Evolutionary conservation across 2,329 filamentous ascomycete species (phyloP), one percentile per base, ranked within the genome.

Genomic region (Aspergillus phoenicis): DNA sequence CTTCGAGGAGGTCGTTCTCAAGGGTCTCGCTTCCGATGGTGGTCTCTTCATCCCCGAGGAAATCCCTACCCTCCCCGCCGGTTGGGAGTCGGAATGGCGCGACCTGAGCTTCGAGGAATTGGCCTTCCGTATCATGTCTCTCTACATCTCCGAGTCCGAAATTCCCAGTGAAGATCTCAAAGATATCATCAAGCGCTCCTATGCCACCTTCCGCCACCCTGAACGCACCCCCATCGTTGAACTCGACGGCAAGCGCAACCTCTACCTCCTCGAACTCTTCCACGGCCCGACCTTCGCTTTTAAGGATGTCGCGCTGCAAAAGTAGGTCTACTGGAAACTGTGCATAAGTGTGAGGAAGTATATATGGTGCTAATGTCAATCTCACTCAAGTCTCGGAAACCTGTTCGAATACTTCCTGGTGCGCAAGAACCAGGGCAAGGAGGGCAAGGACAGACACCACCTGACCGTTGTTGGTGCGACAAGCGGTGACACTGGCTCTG

Each of bases 241-340:
- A n/a, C 83, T 97, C 57, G 85, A 94, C 72, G 82, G 86, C 70
- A 76, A 83, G 62, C 83, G 86, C 67, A 90, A 94, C 74, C 82
- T 97, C 45, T 88, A 97, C 74, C 82, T 97, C 59, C 86, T 99
- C 36, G 95, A 99, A 78, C 85, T 99, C 47, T 99, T 98, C 83
- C 94, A 98, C 75, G 95, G 95, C 1, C 95, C 93, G 5, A 98
- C 90, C 0, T 97, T 93, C 75, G 90, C 94, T 2, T 98, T 98
- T 83, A 97, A 98, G 80, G 94, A 98, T 77, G 41, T 45, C 17
- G 41, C 41, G 8, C 41, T 45, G 41, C 41, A 45, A 22, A 45
- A 45, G 41, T 45, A 45, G 41, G 41, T 45, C 20, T 45, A 8
- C 2, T 36, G 20, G 10, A 24, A 4, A 45, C 41, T 22, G 10